These are phyloP conservation scores for Phytopythium kandeliae DNA, from an alignment of 352 stramenopile species.

Conservation along the genomic window DNA sequence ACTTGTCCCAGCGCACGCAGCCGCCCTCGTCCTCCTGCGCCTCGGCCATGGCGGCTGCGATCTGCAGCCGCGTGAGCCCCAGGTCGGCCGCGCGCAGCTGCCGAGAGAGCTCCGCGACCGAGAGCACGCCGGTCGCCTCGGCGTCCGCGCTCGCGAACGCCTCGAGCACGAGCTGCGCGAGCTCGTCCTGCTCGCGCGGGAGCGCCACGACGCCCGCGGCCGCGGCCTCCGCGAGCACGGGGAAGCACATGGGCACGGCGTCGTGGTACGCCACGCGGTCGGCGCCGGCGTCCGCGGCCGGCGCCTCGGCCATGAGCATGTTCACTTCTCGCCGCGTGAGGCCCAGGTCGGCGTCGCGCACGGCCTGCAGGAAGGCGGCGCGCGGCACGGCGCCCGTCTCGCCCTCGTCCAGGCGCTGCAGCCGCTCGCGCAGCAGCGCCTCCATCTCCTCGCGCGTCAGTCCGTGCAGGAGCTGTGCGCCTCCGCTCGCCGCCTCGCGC, in stretches of 20 bases:
- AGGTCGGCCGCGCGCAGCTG: slow-evolving; percentile 58
- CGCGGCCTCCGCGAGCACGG: slow-evolving; percentile 47
- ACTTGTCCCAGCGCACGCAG: slow-evolving; percentile 74
- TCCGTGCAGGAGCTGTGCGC: slow-evolving; percentile 60
- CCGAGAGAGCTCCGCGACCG: slow-evolving; percentile 49
- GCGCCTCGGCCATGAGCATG: slow-evolving; percentile 61
- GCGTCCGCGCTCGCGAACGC: slow-evolving; percentile 67
- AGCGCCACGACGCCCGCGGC: slow-evolving; percentile 51
- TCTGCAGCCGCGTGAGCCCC: slow-evolving; percentile 72
- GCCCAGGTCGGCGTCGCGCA: slow-evolving; percentile 66
- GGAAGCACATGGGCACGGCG: slow-evolving; percentile 61
- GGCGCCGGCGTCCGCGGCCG: slow-evolving; percentile 18
- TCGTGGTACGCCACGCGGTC: slow-evolving; percentile 39
- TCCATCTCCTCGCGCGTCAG: slow-evolving; percentile 82
- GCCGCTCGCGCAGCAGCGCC: slow-evolving; percentile 69
- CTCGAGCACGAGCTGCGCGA: slow-evolving; percentile 67
- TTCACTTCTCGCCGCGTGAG: slow-evolving; percentile 72
- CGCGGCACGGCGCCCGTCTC: slow-evolving; percentile 38
- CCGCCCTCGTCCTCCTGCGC: slow-evolving; percentile 71
- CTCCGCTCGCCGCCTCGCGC: slow-evolving; percentile 28
- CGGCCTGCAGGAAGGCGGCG: slow-evolving; percentile 56
- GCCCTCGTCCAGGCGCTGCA: slow-evolving; percentile 58
- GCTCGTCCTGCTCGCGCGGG: slow-evolving; percentile 54
- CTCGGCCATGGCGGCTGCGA: slow-evolving; percentile 60
- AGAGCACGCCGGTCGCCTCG: slow-evolving; percentile 55